Base-by-base conservation (phyloP, 345 rosid genomes). In the Pugionium dolabratum region DNA sequence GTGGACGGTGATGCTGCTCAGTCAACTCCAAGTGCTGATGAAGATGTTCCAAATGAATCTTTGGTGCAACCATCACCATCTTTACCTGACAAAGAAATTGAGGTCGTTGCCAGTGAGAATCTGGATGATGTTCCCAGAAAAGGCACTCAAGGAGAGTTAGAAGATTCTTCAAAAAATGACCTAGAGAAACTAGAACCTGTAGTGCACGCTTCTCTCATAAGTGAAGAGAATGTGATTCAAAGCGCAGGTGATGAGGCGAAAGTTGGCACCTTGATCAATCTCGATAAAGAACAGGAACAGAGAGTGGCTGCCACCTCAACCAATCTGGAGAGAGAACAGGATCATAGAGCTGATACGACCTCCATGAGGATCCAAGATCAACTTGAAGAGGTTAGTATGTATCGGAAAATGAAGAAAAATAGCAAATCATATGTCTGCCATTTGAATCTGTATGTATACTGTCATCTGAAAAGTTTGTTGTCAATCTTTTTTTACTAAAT, bases 351-450 rank as follows among this genome's bases (percentile, higher is more conserved):
- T 55, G 85, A 79, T 67, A 71, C 58, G 37, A 67, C 84, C 43
- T 75, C 81, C 42, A 63, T 27, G 53, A 87, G 75, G 74, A 65
- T 80, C 62, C 88, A 91, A 72, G 97, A 95, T 59, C 97, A 84
- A 68, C 91, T 95, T 68, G 99, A 90, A 35, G 99, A 95, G 97
- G 97, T 88, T 73, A 75, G 72, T 59, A 43, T 40, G 71, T 57
- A 47, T 44, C 33, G 6, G 28, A 46, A 48, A 37, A 31, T 59
- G 73, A 45, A 42, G 55, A 62, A 56, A 56, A 64, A 5, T 58
- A 34, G 44, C 40, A 58, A 31, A 53, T 57, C 41, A 11, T 31
- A 45, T 46, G 35, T 43, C 44, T 69, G 7, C 36, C 34, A 40
- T 32, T 45, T 68, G 53, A 56, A 2, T 71, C 28, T 30, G 28